Conservation (phyloP, 1,284 basidiomycete species). For the Leccinum proximum region DNA sequence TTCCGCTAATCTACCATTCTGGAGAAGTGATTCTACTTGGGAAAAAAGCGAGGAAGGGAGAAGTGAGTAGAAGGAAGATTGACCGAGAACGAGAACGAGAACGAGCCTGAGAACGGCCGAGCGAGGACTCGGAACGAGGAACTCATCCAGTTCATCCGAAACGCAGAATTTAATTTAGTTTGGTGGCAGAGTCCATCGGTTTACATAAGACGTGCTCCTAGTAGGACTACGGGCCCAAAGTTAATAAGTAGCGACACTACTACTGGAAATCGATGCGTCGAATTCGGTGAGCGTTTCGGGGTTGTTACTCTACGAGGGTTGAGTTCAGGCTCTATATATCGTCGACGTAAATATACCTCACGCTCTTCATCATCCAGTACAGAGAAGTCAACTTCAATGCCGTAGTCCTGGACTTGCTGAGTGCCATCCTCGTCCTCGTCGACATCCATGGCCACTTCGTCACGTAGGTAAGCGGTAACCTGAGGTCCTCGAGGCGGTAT, state of each 20-base stretch:
- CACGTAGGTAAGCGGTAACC: constrained; percentile 75
- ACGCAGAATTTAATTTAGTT: background rate
- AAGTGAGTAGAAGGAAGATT: constrained; percentile 62
- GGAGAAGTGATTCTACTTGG: constrained; percentile 69
- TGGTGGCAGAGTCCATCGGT: background rate
- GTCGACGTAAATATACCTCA: constrained; percentile 44
- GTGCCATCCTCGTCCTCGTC: constrained; percentile 81
- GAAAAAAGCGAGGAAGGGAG: constrained; percentile 71
- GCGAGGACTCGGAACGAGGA: constrained; percentile 45
- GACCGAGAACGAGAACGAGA: constrained; percentile 42
- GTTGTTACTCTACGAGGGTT: constrained; percentile 53
- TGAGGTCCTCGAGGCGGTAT: constrained; percentile 93
- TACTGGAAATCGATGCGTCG: constrained; percentile 67
- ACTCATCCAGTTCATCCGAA: constrained; percentile 21
- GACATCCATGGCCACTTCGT: constrained; percentile 88
- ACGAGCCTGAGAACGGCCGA: constrained; percentile 47
- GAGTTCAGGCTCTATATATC: constrained; percentile 1
- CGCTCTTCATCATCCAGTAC: constrained; percentile 82
- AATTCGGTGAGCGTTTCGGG: constrained; percentile 71
- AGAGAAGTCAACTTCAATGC: constrained; percentile 89
- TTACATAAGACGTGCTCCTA: constrained; percentile 17
- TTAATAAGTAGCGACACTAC: constrained; percentile 21
- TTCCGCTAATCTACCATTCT: constrained; percentile 62
- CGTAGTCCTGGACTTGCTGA: constrained; percentile 80
- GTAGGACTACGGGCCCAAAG: constrained; percentile 29